phyloP scores from a whole-genome alignment of 805 yeast species.

The Schwanniomyces vanrijiae region DNA sequence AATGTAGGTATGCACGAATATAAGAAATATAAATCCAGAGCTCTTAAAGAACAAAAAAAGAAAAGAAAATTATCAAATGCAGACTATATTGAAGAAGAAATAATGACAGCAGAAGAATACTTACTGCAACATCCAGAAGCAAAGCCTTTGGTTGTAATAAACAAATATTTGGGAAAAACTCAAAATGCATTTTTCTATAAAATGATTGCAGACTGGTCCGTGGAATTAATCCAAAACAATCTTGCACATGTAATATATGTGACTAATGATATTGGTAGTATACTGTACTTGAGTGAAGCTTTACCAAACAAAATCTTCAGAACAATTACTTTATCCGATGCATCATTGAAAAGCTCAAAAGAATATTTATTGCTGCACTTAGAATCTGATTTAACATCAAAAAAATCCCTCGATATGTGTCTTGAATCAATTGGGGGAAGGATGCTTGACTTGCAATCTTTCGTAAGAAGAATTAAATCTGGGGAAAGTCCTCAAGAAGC shows the following conservation, averaged over 20 bases:
- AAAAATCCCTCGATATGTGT: slow-evolving; percentile 49
- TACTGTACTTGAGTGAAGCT: slow-evolving; percentile 64
- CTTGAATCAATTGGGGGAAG: slow-evolving; percentile 89
- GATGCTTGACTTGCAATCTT: slow-evolving; percentile 89
- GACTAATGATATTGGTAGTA: slow-evolving; percentile 81
- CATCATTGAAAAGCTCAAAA: slow-evolving; percentile 67
- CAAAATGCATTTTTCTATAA: slow-evolving; percentile 66
- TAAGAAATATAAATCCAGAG: slow-evolving; percentile 23
- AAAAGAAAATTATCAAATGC: slow-evolving; percentile 10
- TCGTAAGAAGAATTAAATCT: slow-evolving; percentile 79
- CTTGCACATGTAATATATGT: slow-evolving; percentile 87
- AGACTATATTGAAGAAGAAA: slow-evolving; percentile 17
- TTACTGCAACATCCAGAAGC: slow-evolving; percentile 81
- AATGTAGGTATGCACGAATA: slow-evolving; percentile 47
- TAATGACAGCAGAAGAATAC: slow-evolving; percentile 72
- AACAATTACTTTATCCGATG: slow-evolving; percentile 74
- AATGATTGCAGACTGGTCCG: slow-evolving; percentile 87
- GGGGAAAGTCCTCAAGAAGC: slow-evolving; percentile 86
- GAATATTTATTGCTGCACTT: slow-evolving; percentile 65
- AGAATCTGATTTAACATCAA: slow-evolving; percentile 20
- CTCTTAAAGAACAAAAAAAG: slow-evolving; percentile 17
- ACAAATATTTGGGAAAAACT: slow-evolving; percentile 63
- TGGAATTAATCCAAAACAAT: slow-evolving; percentile 70
- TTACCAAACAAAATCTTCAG: slow-evolving; percentile 88
- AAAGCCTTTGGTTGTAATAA: slow-evolving; percentile 84